Percentiles rank a stretch among this genome's conserved stretches.
These are phyloP conservation scores for Rhizoctonia solani DNA, from an alignment of 1,284 basidiomycete species.

Conservation along the genomic window DNA sequence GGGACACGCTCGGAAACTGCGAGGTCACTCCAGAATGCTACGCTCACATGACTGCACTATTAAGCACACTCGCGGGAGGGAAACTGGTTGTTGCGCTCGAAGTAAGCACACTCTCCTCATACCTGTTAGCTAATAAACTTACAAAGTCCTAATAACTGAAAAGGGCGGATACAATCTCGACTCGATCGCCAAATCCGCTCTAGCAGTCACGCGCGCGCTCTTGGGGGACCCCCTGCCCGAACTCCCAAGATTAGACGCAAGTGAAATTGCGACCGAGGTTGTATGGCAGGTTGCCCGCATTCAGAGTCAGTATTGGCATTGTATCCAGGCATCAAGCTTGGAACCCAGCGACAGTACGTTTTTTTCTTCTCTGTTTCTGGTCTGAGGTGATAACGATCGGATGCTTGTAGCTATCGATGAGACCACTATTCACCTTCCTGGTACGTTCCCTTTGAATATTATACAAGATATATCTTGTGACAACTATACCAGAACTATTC, in stretches of 20 bases:
- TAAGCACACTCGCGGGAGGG: conserved; percentile 86
- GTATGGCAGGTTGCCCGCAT: conserved; percentile 83
- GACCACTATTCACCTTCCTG: conserved; percentile 66
- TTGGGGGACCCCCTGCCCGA: conserved; percentile 84
- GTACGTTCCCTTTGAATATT: conserved; percentile 44
- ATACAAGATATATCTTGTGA: conserved; percentile 1
- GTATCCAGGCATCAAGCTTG: conserved; percentile 73
- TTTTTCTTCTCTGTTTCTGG: not conserved
- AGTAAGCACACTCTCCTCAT: conserved; percentile 51
- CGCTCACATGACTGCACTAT: conserved; percentile 98
- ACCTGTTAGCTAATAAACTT: not conserved
- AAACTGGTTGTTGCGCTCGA: conserved; percentile 92
- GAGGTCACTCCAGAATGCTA: conserved; percentile 92
- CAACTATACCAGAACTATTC: conserved; percentile 12
- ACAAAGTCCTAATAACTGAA: no score
- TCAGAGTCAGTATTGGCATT: conserved; percentile 92
- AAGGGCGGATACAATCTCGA: conserved; percentile 98
- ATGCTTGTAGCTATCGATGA: conserved; percentile 56
- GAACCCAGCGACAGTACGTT: conserved; percentile 74
- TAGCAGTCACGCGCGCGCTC: conserved; percentile 83
- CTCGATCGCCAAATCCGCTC: conserved; percentile 82
- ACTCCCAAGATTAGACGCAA: conserved; percentile 70
- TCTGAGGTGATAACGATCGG: conserved; percentile 7
- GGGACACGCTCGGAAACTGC: conserved; percentile 90
- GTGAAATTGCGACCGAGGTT: conserved; percentile 80